A percentile compares a stretch with the other conserved stretches of the same genome.
These are phyloP conservation scores for Phytophthora colocasiae DNA, from an alignment of 352 stramenopile species.

Conservation along the genomic window DNA sequence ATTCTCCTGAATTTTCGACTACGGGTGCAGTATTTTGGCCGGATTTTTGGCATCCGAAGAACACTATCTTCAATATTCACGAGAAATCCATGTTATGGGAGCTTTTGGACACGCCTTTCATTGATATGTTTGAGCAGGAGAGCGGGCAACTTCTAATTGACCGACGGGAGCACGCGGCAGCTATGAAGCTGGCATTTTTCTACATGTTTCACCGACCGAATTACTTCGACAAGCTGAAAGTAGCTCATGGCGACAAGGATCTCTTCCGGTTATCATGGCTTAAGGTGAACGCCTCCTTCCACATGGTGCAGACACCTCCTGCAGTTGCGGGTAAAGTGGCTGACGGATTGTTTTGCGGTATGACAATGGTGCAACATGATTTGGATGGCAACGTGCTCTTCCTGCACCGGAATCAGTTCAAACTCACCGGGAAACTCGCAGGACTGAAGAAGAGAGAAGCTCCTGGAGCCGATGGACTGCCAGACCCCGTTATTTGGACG, in stretches of 20 bases:
- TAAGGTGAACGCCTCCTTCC: conserved; percentile 47
- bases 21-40: conserved; percentile 69
- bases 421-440: conserved; percentile 40
- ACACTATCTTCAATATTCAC: conserved; percentile 72
- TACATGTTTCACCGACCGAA: conserved; percentile 55
- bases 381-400: conserved; percentile 46
- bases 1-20: conserved; percentile 34
- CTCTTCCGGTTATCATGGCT: conserved; percentile 71
- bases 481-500: conserved; percentile 63
- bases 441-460: conserved; percentile 23
- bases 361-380: conserved; percentile 58
- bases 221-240: conserved; percentile 39
- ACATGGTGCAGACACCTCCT: conserved; percentile 59
- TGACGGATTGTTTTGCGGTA: conserved; percentile 50
- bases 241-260: conserved; percentile 67
- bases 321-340: conserved; percentile 42
- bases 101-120: conserved; percentile 46
- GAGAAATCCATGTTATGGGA: conserved; percentile 59
- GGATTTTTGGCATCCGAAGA: conserved; percentile 64
- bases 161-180: conserved; percentile 30
- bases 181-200: conserved; percentile 45
- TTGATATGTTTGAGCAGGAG: conserved; percentile 75
- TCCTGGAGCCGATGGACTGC: conserved; percentile 27
- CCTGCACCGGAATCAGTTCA: conserved; percentile 57
- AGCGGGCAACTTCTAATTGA: conserved; percentile 65